Conservation (phyloP, 2,329 filamentous ascomycete species). For the Chaetomiaceae sp. region DNA sequence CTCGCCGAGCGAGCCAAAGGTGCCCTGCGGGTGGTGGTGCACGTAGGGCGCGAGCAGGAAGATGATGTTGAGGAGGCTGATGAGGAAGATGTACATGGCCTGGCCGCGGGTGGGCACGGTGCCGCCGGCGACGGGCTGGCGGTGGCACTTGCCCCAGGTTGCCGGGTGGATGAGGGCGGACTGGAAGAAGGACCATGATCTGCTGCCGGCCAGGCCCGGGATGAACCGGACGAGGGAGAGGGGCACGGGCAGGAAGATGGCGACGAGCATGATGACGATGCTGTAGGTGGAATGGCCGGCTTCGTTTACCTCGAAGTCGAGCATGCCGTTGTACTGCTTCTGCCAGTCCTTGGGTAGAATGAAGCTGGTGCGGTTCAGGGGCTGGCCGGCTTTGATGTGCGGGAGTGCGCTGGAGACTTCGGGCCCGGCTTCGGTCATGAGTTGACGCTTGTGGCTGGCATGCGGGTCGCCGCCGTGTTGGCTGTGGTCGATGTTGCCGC, state of each 20-base stretch:
- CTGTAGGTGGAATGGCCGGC: slow-evolving; percentile 27
- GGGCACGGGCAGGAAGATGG: slow-evolving; percentile 25
- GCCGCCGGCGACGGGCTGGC: slow-evolving; percentile 28
- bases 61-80: slow-evolving; percentile 34
- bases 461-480: too few relatives aligned
- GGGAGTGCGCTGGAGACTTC: slow-evolving; percentile 25
- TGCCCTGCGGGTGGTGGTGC: slow-evolving; percentile 29
- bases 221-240: slow-evolving; percentile 35
- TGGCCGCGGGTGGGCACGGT: slow-evolving; percentile 35
- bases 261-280: slow-evolving; percentile 30
- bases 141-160: slow-evolving; percentile 31
- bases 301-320: slow-evolving; percentile 48
- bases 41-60: slow-evolving; percentile 32
- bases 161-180: slow-evolving; percentile 33
- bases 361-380: slow-evolving; percentile 34
- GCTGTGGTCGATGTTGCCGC: slow-evolving; percentile 1
- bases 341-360: slow-evolving; percentile 31
- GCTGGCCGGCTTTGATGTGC: slow-evolving; percentile 23
- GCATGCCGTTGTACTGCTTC: slow-evolving; percentile 47
- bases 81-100: slow-evolving; percentile 32
- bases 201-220: slow-evolving; percentile 27
- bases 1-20: slow-evolving; percentile 24
- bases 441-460: too few relatives aligned
- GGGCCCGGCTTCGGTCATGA: slow-evolving; percentile 2
- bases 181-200: slow-evolving; percentile 29